Evolutionary conservation across 192 early-diverging fungal species (phyloP).

Genomic region (Coemansia sp.): DNA sequence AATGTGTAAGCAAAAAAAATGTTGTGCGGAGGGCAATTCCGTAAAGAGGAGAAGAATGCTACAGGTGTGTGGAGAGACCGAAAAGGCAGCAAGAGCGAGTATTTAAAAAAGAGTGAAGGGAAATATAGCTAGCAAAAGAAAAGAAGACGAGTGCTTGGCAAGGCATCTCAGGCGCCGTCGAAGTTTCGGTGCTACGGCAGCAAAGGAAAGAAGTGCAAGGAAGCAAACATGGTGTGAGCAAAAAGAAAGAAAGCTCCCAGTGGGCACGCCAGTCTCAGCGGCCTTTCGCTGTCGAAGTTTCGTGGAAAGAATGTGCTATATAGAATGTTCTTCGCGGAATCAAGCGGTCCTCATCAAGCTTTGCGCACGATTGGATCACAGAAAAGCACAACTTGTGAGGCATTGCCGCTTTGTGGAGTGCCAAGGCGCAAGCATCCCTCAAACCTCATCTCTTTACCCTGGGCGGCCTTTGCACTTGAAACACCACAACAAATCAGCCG

Average conservation of each 20-base stretch:
- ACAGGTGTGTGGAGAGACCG: not conserved
- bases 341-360: not conserved
- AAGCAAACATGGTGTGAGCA: not conserved
- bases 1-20: not conserved
- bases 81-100: not conserved
- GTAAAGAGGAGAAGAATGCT: not conserved
- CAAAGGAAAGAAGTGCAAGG: not conserved
- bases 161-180: not conserved
- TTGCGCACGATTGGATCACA: not conserved
- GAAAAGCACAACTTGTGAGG: not conserved
- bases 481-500: not conserved
- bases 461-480: not conserved
- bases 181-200: not conserved
- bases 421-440: not conserved
- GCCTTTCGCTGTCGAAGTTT: not conserved
- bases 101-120: not conserved
- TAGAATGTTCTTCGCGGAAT: slow-evolving; percentile 21
- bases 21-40: not conserved
- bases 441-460: not conserved
- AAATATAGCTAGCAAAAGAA: not conserved
- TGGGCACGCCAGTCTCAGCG: not conserved
- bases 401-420: not conserved
- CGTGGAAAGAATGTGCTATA: slow-evolving; percentile 10
- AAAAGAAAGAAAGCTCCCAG: not conserved
- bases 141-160: not conserved